Evolutionary conservation across 2,329 filamentous ascomycete genomes (phyloP).

Genomic region (Colletotrichum gigasporum): DNA sequence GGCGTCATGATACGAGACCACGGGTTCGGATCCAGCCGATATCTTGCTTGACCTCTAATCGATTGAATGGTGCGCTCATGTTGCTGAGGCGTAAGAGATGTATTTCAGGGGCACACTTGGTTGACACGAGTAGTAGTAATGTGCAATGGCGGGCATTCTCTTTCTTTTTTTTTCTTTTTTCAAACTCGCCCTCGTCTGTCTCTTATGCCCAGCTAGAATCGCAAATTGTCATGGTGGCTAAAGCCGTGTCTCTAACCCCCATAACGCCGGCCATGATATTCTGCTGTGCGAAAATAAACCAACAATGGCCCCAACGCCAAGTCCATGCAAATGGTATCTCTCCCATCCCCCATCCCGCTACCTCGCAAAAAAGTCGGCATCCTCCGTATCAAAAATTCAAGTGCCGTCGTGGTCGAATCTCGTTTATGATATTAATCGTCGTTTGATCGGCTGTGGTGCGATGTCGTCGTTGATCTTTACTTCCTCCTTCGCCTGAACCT

Average conservation of each 20-base stretch:
- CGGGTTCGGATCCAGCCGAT: too few species aligned
- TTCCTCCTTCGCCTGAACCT: constrained; percentile 43
- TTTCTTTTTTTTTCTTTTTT: too few species aligned
- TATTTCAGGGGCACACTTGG: too few species aligned
- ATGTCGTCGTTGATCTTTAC: constrained; percentile 41
- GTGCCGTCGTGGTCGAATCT: too few species aligned
- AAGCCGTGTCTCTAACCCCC: neutral
- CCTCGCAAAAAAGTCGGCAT: neutral
- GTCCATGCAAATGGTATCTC: neutral
- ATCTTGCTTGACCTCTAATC: too few species aligned
- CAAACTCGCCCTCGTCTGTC: too few species aligned
- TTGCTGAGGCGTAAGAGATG: too few species aligned
- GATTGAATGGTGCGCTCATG: too few species aligned
- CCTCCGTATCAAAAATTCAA: too few species aligned
- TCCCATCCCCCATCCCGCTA: neutral
- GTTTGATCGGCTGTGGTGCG: constrained; percentile 57
- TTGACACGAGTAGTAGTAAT: too few species aligned
- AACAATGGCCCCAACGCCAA: constrained; percentile 6
- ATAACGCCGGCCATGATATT: neutral
- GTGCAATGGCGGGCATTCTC: neutral
- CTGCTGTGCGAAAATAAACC: neutral
- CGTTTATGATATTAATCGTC: constrained; percentile 50
- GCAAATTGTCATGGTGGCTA: neutral
- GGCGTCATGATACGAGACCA: too few species aligned
- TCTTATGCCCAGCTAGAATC: too few species aligned